phyloP scores from a whole-genome alignment of 441 rosid species.

The Corymbia calophylla region DNA sequence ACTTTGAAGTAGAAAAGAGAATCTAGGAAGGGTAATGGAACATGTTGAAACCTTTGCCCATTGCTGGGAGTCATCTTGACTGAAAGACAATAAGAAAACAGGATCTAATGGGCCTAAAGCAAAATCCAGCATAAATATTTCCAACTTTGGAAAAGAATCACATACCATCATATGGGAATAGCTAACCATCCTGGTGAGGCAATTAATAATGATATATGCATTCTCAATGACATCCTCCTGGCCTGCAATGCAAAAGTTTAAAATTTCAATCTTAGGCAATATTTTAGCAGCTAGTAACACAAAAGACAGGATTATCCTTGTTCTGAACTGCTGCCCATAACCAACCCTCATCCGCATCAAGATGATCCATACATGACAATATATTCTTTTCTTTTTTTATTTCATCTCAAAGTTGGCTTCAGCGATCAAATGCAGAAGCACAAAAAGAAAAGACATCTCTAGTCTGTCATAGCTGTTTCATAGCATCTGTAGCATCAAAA shows the following conservation, averaged over 20 bases:
- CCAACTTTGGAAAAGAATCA: neutral
- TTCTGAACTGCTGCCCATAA: neutral
- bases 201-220: constrained; percentile 45
- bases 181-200: constrained; percentile 37
- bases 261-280: neutral
- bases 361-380: neutral
- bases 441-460: neutral
- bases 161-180: constrained; percentile 72
- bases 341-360: neutral
- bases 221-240: constrained; percentile 51
- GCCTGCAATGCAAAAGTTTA: constrained; percentile 37
- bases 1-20: neutral
- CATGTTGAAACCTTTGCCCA: neutral
- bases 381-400: neutral
- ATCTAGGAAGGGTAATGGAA: neutral
- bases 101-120: neutral
- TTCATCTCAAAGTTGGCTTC: neutral
- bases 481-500: neutral
- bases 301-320: neutral
- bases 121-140: neutral
- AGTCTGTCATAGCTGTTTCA: neutral
- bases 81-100: neutral
- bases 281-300: neutral
- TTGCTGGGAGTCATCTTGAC: neutral
- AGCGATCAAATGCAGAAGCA: neutral